Base-by-base conservation (phyloP, 441 rosid genomes). In the Gossypium trilobum region DNA sequence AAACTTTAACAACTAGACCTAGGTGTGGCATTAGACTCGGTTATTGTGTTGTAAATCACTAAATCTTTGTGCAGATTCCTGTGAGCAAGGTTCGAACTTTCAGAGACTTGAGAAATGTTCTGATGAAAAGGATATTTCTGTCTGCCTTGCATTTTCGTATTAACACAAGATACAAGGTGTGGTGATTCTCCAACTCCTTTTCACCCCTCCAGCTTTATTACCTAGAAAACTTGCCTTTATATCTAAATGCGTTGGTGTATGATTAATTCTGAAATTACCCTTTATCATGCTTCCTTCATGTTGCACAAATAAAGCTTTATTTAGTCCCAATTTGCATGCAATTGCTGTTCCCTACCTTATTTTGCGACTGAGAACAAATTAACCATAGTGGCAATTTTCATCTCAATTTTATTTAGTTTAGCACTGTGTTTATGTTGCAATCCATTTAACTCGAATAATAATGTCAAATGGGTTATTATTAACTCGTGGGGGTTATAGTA, bases 91-190 rank as follows among this genome's bases (percentile, higher is more conserved):
- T 93, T 77, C 91, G 42, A 71, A 93, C 97, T 61, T 95, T 87
- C 75, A 91, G 92, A 59, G 98, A 95, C 84, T 81, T 95, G 85
- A 93, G 97, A 51, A 90, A 85, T 79, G 98, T 95, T 82, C 75
- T 95, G 80, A 95, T 95, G 98, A 95, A 95, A 80, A 87, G 99
- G 80, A 95, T 95, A 87, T 95, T 95, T 82, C 85, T 95, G n/a
- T 95, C 99, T 81, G 96, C 99, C 60, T 86, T 93, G 84, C 99
- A 95, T 85, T 95, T 95, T 80, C 92, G 98, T 72, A 95, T 95
- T 73, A 95, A 95, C 79, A 88, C 98, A 52, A 83, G 98, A 86
- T 95, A 95, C 86, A 93, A 95, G 99, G 99, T 94, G 10, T 76
- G 80, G 55, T 72, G 66, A n/a, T 74, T 73, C 36, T 11, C 33